Conservation (phyloP, 1,284 basidiomycete genomes). For the Ustilago shanxiensis region DNA sequence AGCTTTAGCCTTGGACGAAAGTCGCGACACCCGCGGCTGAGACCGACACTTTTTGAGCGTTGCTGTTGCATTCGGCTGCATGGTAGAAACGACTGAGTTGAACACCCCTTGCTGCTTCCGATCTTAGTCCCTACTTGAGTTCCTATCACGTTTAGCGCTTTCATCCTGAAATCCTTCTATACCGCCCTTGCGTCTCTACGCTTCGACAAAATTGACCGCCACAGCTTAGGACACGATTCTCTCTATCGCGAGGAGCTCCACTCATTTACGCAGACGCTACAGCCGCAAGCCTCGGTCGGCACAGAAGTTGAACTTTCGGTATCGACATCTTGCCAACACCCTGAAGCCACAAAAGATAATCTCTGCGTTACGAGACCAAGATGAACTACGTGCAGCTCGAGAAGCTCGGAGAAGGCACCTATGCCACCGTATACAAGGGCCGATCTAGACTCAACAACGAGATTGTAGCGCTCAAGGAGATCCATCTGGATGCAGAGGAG, state of each 20-base stretch:
- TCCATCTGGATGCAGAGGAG: slow-evolving; percentile 94
- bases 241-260: not conserved
- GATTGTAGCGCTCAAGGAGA: slow-evolving; percentile 80
- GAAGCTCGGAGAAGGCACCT: slow-evolving; percentile 70
- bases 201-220: too few relatives aligned
- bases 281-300: too few relatives aligned
- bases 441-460: slow-evolving; percentile 67
- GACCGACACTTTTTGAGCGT: slow-evolving; percentile 24
- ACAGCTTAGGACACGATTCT: too few relatives aligned
- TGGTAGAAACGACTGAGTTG: not conserved
- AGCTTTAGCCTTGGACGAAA: not conserved
- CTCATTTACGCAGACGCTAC: not conserved
- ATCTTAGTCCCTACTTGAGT: not conserved
- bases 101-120: slow-evolving; percentile 2
- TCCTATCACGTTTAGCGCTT: too few relatives aligned
- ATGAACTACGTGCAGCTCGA: slow-evolving; percentile 70
- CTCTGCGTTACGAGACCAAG: not conserved
- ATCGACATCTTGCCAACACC: too few relatives aligned
- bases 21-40: slow-evolving; percentile 38
- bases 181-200: too few relatives aligned
- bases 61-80: slow-evolving; percentile 8
- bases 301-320: too few relatives aligned
- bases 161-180: too few relatives aligned
- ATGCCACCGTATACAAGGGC: slow-evolving; percentile 70
- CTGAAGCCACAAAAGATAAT: not conserved